Base-by-base conservation (phyloP, 495 filamentous ascomycete genomes). In the Podospora fimiseda region DNA sequence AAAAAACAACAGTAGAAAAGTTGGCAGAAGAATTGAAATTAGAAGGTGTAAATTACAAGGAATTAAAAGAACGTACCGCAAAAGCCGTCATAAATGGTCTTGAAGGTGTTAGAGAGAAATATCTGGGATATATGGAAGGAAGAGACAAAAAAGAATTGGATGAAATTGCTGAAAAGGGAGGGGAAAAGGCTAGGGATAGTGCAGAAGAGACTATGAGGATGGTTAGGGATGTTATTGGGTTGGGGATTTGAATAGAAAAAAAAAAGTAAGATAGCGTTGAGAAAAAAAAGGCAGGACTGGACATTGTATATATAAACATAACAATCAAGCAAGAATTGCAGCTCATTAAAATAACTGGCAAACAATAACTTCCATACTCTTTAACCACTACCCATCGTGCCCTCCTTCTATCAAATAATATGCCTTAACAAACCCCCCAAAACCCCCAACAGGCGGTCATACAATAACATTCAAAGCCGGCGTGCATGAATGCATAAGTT, bases 61-160 rank as follows among this genome's bases (percentile, higher is more conserved):
- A 89, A 13, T 74, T 97, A 42, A 97, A 97, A 66, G 73, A 74
- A 22, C 65, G 64, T 43, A 80, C 90, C 1, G 70, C 78, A 0
- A 66, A 73, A 2, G 71, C 70, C 9, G 73, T 97, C 8, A 67
- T 71, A 8, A 55, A 64, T 8, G 73, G 79, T 47, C 64, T 96
- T 20, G 58, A 58, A 22, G 69, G 62, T 4, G 76, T 95, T 36
- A 73, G 88, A 38, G 83, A 84, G 18, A 71, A 71, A 48, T 95
- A 85, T 61, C 38, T 68, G 15, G 65, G 74, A 15, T 59, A 88
- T 7, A 67, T 84, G 51, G 70, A 76, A 7, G 15, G 20, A 14
- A 9, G 0, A 43, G 62, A 72, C 13, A 74, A 68, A 23, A 24
- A 53, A 7, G 9, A 27, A 15, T 55, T 95, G 21, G 77, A 83